Evolutionary conservation across 2,329 filamentous ascomycete genomes (phyloP).

Genomic region (Botrytis fragariae): DNA sequence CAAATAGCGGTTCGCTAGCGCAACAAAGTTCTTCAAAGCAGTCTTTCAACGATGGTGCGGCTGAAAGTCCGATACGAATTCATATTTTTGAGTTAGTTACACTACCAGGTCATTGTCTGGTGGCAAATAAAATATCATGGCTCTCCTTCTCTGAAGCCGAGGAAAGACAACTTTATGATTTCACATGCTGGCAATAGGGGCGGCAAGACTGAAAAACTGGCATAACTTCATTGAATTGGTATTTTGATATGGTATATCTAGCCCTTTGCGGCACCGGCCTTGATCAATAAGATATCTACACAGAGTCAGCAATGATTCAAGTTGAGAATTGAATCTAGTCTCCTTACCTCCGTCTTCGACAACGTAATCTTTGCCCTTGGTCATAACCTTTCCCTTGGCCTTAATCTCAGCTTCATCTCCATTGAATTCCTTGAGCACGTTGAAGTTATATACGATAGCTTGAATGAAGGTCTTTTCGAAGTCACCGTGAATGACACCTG

Average conservation of each 20-base stretch:
- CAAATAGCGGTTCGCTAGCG: background rate
- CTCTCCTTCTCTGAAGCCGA: background rate
- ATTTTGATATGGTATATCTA: conserved; percentile 27
- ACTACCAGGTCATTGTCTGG: background rate
- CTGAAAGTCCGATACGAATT: too few species aligned
- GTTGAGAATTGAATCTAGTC: conserved; percentile 40
- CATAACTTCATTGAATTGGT: conserved; percentile 15
- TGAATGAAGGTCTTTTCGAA: conserved; percentile 99
- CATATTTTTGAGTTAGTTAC: background rate
- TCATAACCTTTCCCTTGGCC: conserved; percentile 94
- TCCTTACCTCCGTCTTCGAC: conserved; percentile 68
- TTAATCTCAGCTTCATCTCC: conserved; percentile 88
- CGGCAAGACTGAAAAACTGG: background rate
- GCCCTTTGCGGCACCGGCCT: conserved; percentile 38
- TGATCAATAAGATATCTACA: conserved; percentile 35
- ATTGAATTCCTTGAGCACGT: conserved; percentile 68
- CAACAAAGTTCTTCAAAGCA: background rate
- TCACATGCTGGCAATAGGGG: background rate
- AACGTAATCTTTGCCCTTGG: conserved; percentile 97
- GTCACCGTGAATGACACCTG: conserved; percentile 96
- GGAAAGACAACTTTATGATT: background rate
- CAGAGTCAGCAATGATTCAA: background rate
- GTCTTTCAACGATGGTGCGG: background rate
- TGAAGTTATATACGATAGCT: conserved; percentile 89
- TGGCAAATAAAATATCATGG: background rate